Evolutionary conservation across 306 rosid genomes (phyloP).

Genomic region (Quillaja saponaria): DNA sequence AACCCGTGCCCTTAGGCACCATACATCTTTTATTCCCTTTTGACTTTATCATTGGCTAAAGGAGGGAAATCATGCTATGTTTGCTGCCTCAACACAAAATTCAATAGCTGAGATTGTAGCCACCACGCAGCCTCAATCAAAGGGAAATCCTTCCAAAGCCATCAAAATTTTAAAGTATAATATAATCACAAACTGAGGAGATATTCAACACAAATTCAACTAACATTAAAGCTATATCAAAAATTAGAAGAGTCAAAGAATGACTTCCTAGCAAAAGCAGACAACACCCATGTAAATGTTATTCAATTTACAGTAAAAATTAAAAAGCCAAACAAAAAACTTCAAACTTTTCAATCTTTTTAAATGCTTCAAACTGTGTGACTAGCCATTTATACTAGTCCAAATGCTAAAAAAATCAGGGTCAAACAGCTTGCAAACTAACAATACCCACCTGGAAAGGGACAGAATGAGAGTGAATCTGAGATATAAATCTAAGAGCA

Average conservation of each 20-base stretch:
- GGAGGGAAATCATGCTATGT: too few relatives aligned
- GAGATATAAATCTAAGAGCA: conserved; percentile 47
- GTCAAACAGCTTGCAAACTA: conserved; percentile 52
- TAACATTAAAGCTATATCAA: too few relatives aligned
- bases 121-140: too few relatives aligned
- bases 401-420: conserved; percentile 48
- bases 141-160: too few relatives aligned
- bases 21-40: too few relatives aligned
- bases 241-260: conserved; percentile 21
- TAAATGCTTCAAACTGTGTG: conserved; percentile 11
- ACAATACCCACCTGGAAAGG: conserved; percentile 30
- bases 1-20: too few relatives aligned
- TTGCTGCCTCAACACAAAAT: too few relatives aligned
- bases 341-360: conserved; percentile 18
- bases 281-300: conserved; percentile 24
- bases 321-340: conserved; percentile 28
- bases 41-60: too few relatives aligned
- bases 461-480: conserved; percentile 60
- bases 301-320: conserved; percentile 35
- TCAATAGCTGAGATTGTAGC: too few relatives aligned
- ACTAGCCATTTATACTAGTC: conserved; percentile 23
- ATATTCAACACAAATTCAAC: too few relatives aligned
- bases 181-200: too few relatives aligned
- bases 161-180: too few relatives aligned
- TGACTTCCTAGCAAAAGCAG: conserved; percentile 24